A percentile compares a stretch with the other conserved stretches of the same genome.
phyloP scores from a whole-genome alignment of 345 rosid species.

The Brassica juncea region DNA sequence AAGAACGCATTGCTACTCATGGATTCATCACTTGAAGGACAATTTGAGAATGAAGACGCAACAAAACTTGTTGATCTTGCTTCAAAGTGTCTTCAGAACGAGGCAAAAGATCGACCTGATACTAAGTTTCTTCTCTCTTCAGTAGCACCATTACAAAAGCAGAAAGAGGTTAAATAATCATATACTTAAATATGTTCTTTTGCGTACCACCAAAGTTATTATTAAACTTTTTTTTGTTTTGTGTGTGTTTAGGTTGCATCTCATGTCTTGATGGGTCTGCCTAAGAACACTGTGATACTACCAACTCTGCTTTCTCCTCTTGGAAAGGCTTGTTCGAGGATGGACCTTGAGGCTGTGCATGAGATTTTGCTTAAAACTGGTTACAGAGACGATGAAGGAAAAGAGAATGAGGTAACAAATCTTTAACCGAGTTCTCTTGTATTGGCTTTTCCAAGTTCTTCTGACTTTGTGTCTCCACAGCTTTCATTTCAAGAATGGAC shows the following conservation, averaged over 20 bases:
- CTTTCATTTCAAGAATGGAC: constrained; percentile 99
- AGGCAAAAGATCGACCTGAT: constrained; percentile 41
- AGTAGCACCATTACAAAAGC: constrained; percentile 26
- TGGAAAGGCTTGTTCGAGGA: constrained; percentile 42
- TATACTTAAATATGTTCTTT: background rate
- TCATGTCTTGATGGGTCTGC: constrained; percentile 31
- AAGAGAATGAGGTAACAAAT: constrained; percentile 56
- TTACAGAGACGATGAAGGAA: constrained; percentile 84
- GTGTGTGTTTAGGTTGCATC: constrained; percentile 31
- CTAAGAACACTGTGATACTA: constrained; percentile 28
- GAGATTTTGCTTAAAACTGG: constrained; percentile 77
- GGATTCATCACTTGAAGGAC: constrained; percentile 41
- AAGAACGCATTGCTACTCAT: constrained; percentile 21
- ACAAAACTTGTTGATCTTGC: constrained; percentile 33
- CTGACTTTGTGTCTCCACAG: constrained; percentile 40
- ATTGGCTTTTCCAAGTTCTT: background rate
- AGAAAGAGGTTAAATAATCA: constrained; percentile 26
- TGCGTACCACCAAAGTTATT: background rate
- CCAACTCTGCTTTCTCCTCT: constrained; percentile 46
- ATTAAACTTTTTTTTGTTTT: background rate
- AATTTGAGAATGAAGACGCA: constrained; percentile 24
- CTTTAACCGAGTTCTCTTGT: background rate
- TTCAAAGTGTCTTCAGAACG: constrained; percentile 43
- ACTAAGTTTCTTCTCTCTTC: constrained; percentile 28
- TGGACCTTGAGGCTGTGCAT: constrained; percentile 77